A percentile compares a stretch with the other conserved stretches of the same genome.
Evolutionary conservation across 192 early-diverging fungal species (phyloP).

Genomic region (Coemansia sp.): DNA sequence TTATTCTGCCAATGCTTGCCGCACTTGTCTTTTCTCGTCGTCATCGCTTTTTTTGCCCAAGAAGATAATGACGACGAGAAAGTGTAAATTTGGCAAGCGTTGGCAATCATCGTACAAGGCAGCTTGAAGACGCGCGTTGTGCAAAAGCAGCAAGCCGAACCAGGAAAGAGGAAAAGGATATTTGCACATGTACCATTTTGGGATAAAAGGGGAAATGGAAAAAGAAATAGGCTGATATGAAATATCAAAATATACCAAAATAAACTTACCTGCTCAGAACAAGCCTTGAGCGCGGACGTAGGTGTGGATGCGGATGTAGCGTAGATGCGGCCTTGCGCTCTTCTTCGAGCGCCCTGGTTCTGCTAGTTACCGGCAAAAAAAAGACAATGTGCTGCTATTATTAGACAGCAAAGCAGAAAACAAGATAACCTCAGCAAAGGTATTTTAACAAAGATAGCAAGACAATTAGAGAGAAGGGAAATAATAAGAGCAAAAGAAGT

Average conservation of each 20-base stretch:
- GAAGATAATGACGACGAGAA: neutral
- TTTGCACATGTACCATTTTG: neutral
- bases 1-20: neutral
- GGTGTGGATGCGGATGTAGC: neutral
- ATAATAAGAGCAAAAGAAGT: neutral
- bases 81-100: neutral
- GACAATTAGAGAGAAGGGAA: neutral
- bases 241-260: neutral
- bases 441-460: conserved; percentile 3
- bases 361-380: conserved; percentile 4
- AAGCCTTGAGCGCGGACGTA: too few species aligned
- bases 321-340: neutral
- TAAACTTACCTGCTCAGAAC: conserved; percentile 3
- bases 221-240: neutral
- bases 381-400: neutral
- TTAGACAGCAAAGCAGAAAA: neutral
- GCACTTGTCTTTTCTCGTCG: neutral
- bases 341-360: neutral
- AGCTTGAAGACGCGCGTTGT: neutral
- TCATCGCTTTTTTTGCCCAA: neutral
- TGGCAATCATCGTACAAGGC: neutral
- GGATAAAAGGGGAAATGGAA: neutral
- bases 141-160: neutral
- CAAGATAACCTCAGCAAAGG: neutral
- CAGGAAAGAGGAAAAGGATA: neutral